These are phyloP conservation scores for Ceratocystis harringtonii DNA, from an alignment of 2,329 filamentous ascomycete species.

Conservation along the genomic window DNA sequence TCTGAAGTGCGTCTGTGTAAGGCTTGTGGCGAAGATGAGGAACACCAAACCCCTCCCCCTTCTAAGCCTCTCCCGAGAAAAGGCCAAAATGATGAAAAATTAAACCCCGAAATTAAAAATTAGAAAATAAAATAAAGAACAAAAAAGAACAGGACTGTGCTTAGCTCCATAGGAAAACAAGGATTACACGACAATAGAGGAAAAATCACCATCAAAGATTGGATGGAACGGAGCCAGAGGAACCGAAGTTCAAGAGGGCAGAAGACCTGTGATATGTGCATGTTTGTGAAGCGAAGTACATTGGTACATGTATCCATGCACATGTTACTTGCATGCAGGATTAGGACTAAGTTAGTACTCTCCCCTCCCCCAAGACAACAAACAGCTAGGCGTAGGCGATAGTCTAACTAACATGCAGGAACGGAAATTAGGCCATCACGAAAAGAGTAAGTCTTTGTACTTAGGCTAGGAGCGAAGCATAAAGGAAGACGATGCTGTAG, in stretches of 20 bases:
- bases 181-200: not conserved
- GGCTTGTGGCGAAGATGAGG: no score
- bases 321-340: not conserved
- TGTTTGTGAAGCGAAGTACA: not conserved
- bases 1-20: no score
- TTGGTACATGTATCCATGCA: not conserved
- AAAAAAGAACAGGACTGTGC: no score
- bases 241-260: not conserved
- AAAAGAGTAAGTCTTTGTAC: not conserved
- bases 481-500: not conserved
- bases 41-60: no score
- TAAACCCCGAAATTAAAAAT: no score
- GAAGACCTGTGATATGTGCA: not conserved
- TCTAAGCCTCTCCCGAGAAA: no score
- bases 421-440: not conserved
- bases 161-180: not conserved
- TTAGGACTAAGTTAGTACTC: not conserved
- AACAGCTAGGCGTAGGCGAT: constrained; percentile 1
- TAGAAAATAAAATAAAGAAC: no score
- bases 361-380: no score
- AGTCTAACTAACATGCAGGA: not conserved
- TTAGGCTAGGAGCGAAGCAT: not conserved
- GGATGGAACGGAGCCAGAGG: not conserved
- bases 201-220: not conserved
- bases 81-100: no score